These are phyloP conservation scores for Chrysanthemum makinoi DNA, from an alignment of 129 eudicot genomes.

Conservation along the genomic window DNA sequence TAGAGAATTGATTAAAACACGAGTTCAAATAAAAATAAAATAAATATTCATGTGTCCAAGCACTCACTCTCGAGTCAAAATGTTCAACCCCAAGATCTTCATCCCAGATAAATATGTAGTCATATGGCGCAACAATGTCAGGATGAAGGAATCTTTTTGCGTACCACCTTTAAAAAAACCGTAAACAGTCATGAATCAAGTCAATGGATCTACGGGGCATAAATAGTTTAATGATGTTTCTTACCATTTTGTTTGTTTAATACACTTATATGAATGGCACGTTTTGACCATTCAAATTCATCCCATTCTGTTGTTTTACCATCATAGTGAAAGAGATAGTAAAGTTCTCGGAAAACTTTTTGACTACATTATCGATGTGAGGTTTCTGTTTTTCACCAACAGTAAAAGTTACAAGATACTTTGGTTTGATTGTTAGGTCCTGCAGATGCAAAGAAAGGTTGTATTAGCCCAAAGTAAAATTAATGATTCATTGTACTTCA, in stretches of 20 bases:
- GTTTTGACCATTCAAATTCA: constrained; percentile 88
- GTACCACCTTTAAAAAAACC: constrained; percentile 66
- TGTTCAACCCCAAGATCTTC: constrained; percentile 95
- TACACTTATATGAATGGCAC: constrained; percentile 79
- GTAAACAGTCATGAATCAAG: constrained; percentile 1
- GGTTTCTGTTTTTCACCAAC: constrained; percentile 72
- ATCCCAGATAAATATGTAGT: constrained; percentile 92
- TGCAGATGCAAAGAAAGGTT: constrained; percentile 33
- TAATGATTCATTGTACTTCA: not conserved
- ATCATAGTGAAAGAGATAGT: constrained; percentile 89
- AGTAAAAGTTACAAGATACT: constrained; percentile 79
- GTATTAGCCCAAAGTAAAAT: not conserved
- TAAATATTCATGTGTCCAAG: not conserved
- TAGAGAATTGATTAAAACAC: not conserved
- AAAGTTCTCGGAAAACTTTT: constrained; percentile 80
- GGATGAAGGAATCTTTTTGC: constrained; percentile 97
- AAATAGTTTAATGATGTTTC: constrained; percentile 2
- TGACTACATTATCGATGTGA: constrained; percentile 68
- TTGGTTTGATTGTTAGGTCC: constrained; percentile 68
- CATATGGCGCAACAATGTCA: constrained; percentile 85
- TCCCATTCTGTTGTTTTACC: constrained; percentile 88
- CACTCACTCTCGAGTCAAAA: constrained; percentile 86
- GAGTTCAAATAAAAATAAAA: not conserved
- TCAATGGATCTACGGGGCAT: not conserved
- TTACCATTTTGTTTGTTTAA: constrained; percentile 89